These are phyloP conservation scores for Saitozyma sp. DNA, from an alignment of 768 basidiomycete genomes.

Conservation along the genomic window DNA sequence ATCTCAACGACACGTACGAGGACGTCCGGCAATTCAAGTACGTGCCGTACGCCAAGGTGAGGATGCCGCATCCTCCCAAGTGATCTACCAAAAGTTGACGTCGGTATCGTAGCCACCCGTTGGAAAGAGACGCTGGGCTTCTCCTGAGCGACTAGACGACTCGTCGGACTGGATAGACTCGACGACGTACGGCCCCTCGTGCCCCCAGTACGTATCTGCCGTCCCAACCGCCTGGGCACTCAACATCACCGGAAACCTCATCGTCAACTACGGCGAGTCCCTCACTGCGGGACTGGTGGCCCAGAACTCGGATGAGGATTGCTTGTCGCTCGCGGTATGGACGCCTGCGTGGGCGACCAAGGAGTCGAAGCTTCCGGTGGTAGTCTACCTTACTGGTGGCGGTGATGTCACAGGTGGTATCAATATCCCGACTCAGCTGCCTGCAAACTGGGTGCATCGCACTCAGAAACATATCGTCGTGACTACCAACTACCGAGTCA, in stretches of 20 bases:
- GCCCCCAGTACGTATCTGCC: background rate
- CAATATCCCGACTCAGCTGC: background rate
- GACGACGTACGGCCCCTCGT: background rate
- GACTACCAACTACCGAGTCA: constrained; percentile 28
- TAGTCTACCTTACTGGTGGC: background rate
- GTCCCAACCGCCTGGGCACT: background rate
- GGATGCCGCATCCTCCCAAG: background rate
- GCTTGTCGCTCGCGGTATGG: background rate
- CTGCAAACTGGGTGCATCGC: background rate
- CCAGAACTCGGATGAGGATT: background rate
- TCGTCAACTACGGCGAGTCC: background rate
- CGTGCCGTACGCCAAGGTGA: background rate
- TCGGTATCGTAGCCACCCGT: background rate
- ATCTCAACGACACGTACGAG: background rate
- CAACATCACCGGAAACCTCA: background rate
- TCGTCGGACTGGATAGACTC: background rate
- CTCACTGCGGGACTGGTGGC: background rate
- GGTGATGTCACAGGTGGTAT: background rate
- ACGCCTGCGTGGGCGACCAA: background rate
- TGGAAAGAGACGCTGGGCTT: background rate
- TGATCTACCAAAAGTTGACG: background rate
- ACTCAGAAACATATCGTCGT: constrained; percentile 9
- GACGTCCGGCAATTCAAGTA: constrained; percentile 2
- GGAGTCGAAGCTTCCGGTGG: background rate
- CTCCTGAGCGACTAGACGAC: background rate